Conservation (phyloP, 306 rosid species). For the Corylus avellana region DNA sequence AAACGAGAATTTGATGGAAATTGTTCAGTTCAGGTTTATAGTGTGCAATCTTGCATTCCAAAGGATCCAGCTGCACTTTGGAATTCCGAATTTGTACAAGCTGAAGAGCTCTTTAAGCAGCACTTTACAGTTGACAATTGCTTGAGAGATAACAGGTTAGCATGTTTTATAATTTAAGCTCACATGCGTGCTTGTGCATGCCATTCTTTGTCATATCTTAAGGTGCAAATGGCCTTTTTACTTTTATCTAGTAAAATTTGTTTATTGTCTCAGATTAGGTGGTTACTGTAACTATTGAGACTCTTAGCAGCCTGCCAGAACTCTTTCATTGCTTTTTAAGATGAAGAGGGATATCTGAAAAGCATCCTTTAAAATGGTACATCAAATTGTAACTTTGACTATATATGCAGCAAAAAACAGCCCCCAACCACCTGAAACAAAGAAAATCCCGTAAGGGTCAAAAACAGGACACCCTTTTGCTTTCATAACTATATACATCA, state of each 20-base stretch:
- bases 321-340: not conserved
- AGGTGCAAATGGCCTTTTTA: not conserved
- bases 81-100: constrained; percentile 93
- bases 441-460: not conserved
- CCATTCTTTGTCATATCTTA: not conserved
- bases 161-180: constrained; percentile 12
- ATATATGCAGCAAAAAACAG: not conserved
- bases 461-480: not conserved
- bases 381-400: not conserved
- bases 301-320: not conserved
- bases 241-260: not conserved
- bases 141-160: constrained; percentile 88
- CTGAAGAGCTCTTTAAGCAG: constrained; percentile 89
- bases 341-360: not conserved
- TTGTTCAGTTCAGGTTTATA: constrained; percentile 86
- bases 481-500: not conserved
- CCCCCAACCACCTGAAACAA: not conserved
- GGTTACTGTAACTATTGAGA: not conserved
- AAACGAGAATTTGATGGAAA: constrained; percentile 73
- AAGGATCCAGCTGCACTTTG: constrained; percentile 90
- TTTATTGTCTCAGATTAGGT: not conserved
- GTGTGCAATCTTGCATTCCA: constrained; percentile 91
- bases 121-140: constrained; percentile 68
- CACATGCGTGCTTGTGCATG: not conserved
- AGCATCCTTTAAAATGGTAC: not conserved